A percentile compares a stretch with the other conserved stretches of the same genome.
Conservation (phyloP, 2,329 filamentous ascomycete species). For the Aspergillus sp. region DNA sequence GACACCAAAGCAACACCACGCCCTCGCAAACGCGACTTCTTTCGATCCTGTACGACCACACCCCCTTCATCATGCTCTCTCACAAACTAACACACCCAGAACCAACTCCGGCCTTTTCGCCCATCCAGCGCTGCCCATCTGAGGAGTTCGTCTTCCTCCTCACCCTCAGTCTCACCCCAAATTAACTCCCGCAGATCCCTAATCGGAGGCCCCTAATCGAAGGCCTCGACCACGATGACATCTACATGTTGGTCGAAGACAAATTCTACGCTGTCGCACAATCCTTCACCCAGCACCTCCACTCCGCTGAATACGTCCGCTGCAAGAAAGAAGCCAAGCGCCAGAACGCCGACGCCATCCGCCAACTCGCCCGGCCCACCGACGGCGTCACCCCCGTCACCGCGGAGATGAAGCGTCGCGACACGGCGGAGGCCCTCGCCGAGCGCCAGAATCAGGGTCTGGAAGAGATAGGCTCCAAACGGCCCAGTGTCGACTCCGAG, state of each 20-base stretch:
- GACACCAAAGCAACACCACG: slow-evolving; percentile 4
- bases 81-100: slow-evolving; percentile 20
- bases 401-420: slow-evolving; percentile 29
- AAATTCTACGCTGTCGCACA: slow-evolving; percentile 60
- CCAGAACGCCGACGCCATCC: slow-evolving; percentile 37
- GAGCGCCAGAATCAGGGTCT: slow-evolving; percentile 32
- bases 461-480: slow-evolving; percentile 18
- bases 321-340: slow-evolving; percentile 51
- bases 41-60: slow-evolving; percentile 31
- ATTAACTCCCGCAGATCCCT: slow-evolving; percentile 31
- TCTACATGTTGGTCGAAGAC: slow-evolving; percentile 66
- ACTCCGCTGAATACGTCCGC: slow-evolving; percentile 59
- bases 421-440: slow-evolving; percentile 30
- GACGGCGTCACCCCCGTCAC: slow-evolving; percentile 36
- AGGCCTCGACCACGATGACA: slow-evolving; percentile 56
- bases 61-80: not conserved
- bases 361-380: slow-evolving; percentile 42
- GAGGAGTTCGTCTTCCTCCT: slow-evolving; percentile 37
- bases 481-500: slow-evolving; percentile 22
- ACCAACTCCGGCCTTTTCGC: slow-evolving; percentile 47
- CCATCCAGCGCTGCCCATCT: slow-evolving; percentile 41
- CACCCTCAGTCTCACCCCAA: not conserved
- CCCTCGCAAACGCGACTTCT: slow-evolving; percentile 22
- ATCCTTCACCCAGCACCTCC: slow-evolving; percentile 59
- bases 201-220: slow-evolving; percentile 24